phyloP scores from a whole-genome alignment of 805 yeast species.

The Candida maris region DNA sequence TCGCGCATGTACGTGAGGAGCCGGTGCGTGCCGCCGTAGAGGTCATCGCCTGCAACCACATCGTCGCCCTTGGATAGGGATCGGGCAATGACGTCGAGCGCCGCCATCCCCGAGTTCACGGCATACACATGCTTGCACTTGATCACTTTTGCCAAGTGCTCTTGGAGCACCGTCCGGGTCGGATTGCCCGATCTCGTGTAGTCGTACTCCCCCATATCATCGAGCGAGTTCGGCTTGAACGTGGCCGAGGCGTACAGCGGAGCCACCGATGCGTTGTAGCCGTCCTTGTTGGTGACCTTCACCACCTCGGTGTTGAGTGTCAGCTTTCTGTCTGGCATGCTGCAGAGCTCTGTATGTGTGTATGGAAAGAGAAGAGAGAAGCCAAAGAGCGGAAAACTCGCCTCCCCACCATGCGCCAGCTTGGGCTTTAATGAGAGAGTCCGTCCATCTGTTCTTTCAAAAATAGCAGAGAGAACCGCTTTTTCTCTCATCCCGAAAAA shows the following conservation, averaged over 20 bases:
- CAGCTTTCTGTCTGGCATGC: slow-evolving; percentile 36
- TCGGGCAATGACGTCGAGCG: slow-evolving; percentile 79
- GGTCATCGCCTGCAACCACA: slow-evolving; percentile 90
- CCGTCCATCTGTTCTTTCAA: too few species aligned
- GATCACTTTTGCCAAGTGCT: slow-evolving; percentile 75
- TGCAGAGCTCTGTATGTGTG: not conserved
- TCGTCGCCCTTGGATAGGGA: slow-evolving; percentile 79
- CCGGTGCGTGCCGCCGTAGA: slow-evolving; percentile 92
- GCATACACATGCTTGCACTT: slow-evolving; percentile 74
- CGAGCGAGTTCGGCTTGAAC: slow-evolving; percentile 72
- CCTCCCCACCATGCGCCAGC: too few species aligned
- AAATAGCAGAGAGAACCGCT: too few species aligned
- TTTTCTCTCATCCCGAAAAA: too few species aligned
- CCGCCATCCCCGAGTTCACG: slow-evolving; percentile 90
- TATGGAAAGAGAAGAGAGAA: too few species aligned
- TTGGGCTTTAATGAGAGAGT: too few species aligned
- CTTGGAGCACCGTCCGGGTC: slow-evolving; percentile 76
- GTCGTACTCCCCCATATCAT: slow-evolving; percentile 77
- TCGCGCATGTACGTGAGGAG: slow-evolving; percentile 67
- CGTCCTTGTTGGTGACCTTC: slow-evolving; percentile 57
- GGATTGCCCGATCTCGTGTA: slow-evolving; percentile 95
- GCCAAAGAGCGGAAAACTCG: too few species aligned
- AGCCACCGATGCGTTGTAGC: slow-evolving; percentile 74
- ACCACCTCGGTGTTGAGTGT: slow-evolving; percentile 70
- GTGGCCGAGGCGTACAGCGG: slow-evolving; percentile 95